These are phyloP conservation scores for Pichia nanzhaoensis DNA, from an alignment of 805 yeast genomes.

Conservation along the genomic window DNA sequence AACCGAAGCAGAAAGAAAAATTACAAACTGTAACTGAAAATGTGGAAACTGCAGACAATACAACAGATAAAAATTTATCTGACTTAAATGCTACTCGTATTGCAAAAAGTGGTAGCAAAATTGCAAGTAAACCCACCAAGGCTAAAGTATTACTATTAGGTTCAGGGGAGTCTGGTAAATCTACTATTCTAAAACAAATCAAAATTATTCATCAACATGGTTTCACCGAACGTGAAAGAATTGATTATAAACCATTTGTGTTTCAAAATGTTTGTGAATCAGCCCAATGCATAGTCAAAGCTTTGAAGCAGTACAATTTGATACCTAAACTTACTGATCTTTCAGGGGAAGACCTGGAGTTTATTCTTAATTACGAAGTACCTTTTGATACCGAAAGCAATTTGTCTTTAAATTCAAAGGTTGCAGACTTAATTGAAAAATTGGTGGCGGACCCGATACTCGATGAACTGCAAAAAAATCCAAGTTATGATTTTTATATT, in stretches of 20 bases:
- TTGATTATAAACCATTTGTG: slow-evolving; percentile 72
- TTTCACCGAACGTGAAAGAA: slow-evolving; percentile 60
- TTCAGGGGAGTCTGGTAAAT: slow-evolving; percentile 83
- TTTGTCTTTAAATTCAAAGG: slow-evolving; percentile 38
- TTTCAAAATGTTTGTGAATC: slow-evolving; percentile 73
- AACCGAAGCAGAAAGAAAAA: slow-evolving; percentile 4
- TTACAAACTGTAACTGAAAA: slow-evolving; percentile 10
- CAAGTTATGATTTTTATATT: slow-evolving; percentile 67
- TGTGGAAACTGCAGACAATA: slow-evolving; percentile 3
- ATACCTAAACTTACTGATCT: slow-evolving; percentile 30
- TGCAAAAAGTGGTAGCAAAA: background rate
- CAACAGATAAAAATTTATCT: background rate
- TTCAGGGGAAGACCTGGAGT: slow-evolving; percentile 34
- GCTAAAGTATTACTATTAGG: slow-evolving; percentile 75
- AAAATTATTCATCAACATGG: slow-evolving; percentile 71
- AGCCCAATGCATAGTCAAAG: slow-evolving; percentile 62
- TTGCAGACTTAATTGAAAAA: slow-evolving; percentile 42
- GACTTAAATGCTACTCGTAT: too few species aligned
- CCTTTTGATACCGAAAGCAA: slow-evolving; percentile 48
- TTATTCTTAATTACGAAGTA: slow-evolving; percentile 39
- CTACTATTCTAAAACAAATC: slow-evolving; percentile 77
- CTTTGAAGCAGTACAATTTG: slow-evolving; percentile 47
- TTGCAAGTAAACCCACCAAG: slow-evolving; percentile 29
- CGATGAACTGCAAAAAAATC: slow-evolving; percentile 45
- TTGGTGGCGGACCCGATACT: slow-evolving; percentile 58